Evolutionary conservation across 768 basidiomycete species (phyloP).

Genomic region (Steccherinum ochraceum): DNA sequence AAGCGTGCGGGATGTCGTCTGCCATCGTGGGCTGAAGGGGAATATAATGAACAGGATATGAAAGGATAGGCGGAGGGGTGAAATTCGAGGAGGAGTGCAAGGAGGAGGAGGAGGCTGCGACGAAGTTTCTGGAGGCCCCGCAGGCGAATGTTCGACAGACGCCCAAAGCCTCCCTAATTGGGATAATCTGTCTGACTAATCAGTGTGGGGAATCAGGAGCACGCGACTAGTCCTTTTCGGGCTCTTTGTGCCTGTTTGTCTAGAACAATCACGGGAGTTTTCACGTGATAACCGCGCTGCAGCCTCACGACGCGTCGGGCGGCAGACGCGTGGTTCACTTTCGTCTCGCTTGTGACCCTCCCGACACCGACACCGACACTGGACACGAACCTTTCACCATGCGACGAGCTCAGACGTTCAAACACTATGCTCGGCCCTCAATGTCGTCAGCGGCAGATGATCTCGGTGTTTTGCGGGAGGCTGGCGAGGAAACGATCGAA

Average conservation of each 20-base stretch:
- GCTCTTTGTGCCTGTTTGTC: no score
- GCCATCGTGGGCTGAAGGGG: slow-evolving; percentile 16
- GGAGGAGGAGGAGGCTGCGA: neutral
- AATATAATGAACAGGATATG: neutral
- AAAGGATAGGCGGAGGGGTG: no score
- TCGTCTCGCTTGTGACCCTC: neutral
- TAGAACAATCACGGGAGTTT: no score
- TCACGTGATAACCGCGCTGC: neutral
- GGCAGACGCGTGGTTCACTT: neutral
- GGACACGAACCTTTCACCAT: slow-evolving; percentile 27
- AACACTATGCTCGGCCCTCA: slow-evolving; percentile 49
- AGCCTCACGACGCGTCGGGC: neutral
- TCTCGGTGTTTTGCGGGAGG: slow-evolving; percentile 53
- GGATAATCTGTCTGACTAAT: neutral
- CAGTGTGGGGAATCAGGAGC: no score
- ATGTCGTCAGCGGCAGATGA: slow-evolving; percentile 46
- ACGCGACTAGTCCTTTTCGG: no score
- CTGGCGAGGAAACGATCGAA: slow-evolving; percentile 46
- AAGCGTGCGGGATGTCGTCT: slow-evolving; percentile 24
- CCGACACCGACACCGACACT: no score
- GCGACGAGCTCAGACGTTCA: slow-evolving; percentile 61
- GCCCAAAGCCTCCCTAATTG: no score
- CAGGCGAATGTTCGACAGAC: no score
- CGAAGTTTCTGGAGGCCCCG: no score
- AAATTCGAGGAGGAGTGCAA: no score